Percentiles rank a stretch among this genome's conserved stretches.
These are phyloP conservation scores for Fusarium verrucosum DNA, from an alignment of 2,329 filamentous ascomycete genomes.

Conservation along the genomic window DNA sequence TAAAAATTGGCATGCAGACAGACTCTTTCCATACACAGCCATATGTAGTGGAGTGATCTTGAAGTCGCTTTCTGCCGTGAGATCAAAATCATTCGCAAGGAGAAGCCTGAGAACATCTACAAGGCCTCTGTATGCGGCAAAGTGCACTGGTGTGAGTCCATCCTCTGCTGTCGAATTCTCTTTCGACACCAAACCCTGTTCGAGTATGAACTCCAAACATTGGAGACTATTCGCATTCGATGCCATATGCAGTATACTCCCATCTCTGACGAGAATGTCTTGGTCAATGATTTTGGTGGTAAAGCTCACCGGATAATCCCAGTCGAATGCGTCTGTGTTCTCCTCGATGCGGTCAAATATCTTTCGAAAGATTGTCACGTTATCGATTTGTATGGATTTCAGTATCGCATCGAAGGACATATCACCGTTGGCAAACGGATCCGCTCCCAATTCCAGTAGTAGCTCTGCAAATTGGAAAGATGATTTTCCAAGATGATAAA, in stretches of 20 bases:
- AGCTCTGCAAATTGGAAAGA: not conserved
- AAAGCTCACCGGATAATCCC: not conserved
- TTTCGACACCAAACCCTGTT: not conserved
- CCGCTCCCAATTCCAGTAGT: not conserved
- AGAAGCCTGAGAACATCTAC: not conserved
- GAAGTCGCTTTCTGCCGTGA: not conserved
- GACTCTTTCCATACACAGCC: not conserved
- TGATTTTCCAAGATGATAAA: not conserved
- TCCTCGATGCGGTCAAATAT: not conserved
- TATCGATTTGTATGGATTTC: accelerated
- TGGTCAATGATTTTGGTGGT: too few species aligned
- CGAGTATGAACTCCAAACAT: not conserved
- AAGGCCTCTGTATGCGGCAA: not conserved
- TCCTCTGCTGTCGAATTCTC: not conserved
- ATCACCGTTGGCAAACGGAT: not conserved
- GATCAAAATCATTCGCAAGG: not conserved
- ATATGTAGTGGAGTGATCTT: not conserved
- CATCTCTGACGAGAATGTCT: not conserved
- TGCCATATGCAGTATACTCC: not conserved
- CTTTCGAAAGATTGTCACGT: not conserved
- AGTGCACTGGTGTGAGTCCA: slow-evolving; percentile 2
- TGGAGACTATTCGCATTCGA: not conserved
- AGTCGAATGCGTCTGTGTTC: not conserved
- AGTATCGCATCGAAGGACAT: not conserved
- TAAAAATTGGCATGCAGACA: not conserved